These are phyloP conservation scores for Rhodotorula sphaerocarpa DNA, from an alignment of 768 basidiomycete genomes.

Conservation along the genomic window DNA sequence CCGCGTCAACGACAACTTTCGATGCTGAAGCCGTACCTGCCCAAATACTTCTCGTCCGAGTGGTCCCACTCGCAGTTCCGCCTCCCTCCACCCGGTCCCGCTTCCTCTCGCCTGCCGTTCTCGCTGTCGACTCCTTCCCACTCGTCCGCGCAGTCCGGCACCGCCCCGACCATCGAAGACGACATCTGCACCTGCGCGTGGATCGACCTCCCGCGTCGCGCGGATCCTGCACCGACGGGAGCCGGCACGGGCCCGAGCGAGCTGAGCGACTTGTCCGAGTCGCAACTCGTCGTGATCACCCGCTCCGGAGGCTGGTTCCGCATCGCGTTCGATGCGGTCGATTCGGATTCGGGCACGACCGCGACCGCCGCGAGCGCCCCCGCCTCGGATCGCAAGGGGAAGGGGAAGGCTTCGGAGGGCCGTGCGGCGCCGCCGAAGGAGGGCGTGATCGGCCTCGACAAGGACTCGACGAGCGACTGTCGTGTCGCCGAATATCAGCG, in stretches of 20 bases:
- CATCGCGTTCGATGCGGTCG: constrained; percentile 53
- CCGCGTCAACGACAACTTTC: constrained; percentile 80
- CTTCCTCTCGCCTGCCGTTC: constrained; percentile 48
- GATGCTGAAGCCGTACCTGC: constrained; percentile 68
- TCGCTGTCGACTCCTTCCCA: constrained; percentile 57
- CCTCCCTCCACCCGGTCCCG: constrained; percentile 73
- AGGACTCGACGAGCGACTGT: constrained; percentile 55
- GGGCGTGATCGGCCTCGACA: constrained; percentile 13
- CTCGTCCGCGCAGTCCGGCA: constrained; percentile 48
- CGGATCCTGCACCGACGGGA: too few species aligned
- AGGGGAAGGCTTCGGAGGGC: constrained; percentile 49
- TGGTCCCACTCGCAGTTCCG: constrained; percentile 93
- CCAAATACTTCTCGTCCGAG: constrained; percentile 87
- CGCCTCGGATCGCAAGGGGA: constrained; percentile 42
- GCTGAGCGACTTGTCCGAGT: constrained; percentile 46
- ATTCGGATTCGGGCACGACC: too few species aligned
- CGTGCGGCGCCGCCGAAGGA: constrained; percentile 32
- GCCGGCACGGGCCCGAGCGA: too few species aligned
- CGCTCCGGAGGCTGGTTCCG: constrained; percentile 90
- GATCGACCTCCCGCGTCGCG: constrained; percentile 13
- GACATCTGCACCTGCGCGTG: constrained; percentile 43
- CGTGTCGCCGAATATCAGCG: constrained; percentile 66
- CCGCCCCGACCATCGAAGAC: constrained; percentile 41
- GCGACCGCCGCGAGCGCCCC: too few species aligned
- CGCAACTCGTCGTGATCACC: constrained; percentile 75